Percentiles rank a stretch among this genome's conserved stretches.
Evolutionary conservation across 331 rosid species (phyloP).

Genomic region (Erythrophleum ivorense): DNA sequence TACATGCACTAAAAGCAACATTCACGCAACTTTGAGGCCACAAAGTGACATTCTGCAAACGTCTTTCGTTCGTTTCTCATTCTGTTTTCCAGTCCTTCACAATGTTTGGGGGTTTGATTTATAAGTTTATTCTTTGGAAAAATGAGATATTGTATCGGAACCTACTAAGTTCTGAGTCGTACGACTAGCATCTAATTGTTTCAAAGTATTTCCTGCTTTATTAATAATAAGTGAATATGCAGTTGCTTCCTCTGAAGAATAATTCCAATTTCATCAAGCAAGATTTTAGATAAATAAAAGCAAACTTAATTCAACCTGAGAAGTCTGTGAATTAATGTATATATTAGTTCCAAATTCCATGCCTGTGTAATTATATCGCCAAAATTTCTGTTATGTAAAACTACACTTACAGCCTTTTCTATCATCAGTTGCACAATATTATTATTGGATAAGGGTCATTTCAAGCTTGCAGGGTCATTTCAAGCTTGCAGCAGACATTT

Average conservation of each 20-base stretch:
- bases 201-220: slow-evolving; percentile 20
- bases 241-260: background rate
- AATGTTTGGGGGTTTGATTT: slow-evolving; percentile 5
- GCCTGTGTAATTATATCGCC: background rate
- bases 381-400: background rate
- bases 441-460: background rate
- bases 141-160: slow-evolving; percentile 7
- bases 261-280: background rate
- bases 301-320: background rate
- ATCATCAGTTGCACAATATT: background rate
- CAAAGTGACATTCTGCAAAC: background rate
- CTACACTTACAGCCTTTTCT: background rate
- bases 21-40: background rate
- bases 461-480: background rate
- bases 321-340: background rate
- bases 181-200: background rate
- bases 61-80: background rate
- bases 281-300: background rate
- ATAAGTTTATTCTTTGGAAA: background rate
- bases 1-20: background rate
- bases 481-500: background rate
- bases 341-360: background rate
- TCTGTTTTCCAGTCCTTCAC: background rate
- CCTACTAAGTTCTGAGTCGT: background rate
- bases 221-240: background rate